Percentiles rank a stretch among this genome's conserved stretches.
phyloP scores from a whole-genome alignment of 441 rosid genomes.

The Populus trichocarpa region DNA sequence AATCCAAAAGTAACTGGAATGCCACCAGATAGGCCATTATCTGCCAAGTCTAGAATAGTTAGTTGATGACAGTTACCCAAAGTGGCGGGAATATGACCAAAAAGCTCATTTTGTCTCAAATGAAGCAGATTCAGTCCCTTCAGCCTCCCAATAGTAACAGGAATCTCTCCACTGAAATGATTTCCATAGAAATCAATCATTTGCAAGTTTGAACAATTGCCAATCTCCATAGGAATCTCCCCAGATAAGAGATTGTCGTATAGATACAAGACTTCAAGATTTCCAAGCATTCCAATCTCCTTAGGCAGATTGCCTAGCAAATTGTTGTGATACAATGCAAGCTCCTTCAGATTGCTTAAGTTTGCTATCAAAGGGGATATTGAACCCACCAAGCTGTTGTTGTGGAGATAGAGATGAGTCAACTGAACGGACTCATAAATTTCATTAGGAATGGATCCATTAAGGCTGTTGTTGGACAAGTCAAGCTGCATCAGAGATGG shows the following conservation, averaged over 20 bases:
- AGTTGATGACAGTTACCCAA: conserved; percentile 68
- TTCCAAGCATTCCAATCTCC: conserved; percentile 52
- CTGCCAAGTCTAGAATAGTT: conserved; percentile 74
- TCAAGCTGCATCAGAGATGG: conserved; percentile 64
- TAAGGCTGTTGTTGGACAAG: conserved; percentile 66
- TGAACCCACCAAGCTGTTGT: conserved; percentile 72
- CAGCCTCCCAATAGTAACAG: conserved; percentile 50
- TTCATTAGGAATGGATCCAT: conserved; percentile 61
- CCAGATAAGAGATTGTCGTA: conserved; percentile 69
- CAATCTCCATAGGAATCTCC: conserved; percentile 71
- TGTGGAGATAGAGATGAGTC: conserved; percentile 69
- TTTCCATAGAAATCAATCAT: conserved; percentile 80
- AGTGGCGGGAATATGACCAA: conserved; percentile 56
- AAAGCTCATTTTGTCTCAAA: conserved; percentile 69
- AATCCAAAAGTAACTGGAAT: conserved; percentile 52
- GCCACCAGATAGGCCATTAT: conserved; percentile 60
- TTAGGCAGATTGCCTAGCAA: conserved; percentile 58
- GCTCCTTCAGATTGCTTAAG: conserved; percentile 55
- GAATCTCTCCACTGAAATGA: conserved; percentile 61
- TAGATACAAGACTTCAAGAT: conserved; percentile 57
- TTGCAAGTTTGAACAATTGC: conserved; percentile 69
- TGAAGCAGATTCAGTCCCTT: conserved; percentile 55
- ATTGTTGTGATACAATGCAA: conserved; percentile 69
- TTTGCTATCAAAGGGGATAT: conserved; percentile 58
- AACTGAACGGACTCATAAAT: conserved; percentile 44